Percentiles rank a stretch among this genome's conserved stretches.
Evolutionary conservation across 768 basidiomycete genomes (phyloP).

Genomic region (Lentinula boryana): DNA sequence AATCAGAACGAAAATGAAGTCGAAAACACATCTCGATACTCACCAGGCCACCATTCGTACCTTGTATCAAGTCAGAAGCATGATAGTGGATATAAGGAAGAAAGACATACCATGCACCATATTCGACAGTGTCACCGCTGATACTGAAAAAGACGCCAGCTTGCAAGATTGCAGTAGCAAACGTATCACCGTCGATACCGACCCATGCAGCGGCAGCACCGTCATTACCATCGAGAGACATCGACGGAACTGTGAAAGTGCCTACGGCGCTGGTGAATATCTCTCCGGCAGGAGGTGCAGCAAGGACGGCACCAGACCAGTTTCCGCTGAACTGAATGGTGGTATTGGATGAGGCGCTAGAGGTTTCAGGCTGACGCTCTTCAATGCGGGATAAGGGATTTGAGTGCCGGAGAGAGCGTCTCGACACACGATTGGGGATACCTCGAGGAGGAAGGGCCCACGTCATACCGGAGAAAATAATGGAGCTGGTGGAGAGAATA

Average conservation of each 20-base stretch:
- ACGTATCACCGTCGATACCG: slow-evolving; percentile 8
- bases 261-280: slow-evolving; percentile 3
- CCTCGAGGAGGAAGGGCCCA: neutral
- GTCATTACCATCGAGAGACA: neutral
- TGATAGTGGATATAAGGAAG: neutral
- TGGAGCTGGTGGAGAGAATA: neutral
- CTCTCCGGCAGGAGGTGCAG: neutral
- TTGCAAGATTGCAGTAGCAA: slow-evolving; percentile 2
- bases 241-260: slow-evolving; percentile 3
- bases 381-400: neutral
- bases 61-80: neutral
- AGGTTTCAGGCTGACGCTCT: neutral
- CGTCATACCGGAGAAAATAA: too few relatives aligned
- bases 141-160: slow-evolving; percentile 4
- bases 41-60: neutral
- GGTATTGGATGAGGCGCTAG: neutral
- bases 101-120: neutral
- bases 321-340: slow-evolving; percentile 1
- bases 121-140: neutral
- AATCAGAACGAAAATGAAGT: too few relatives aligned
- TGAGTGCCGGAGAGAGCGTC: neutral
- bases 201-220: slow-evolving; percentile 7
- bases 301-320: slow-evolving; percentile 6
- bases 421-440: neutral
- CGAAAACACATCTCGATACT: neutral